These are phyloP conservation scores for Boletus reticuloceps DNA, from an alignment of 768 basidiomycete species.

Conservation along the genomic window DNA sequence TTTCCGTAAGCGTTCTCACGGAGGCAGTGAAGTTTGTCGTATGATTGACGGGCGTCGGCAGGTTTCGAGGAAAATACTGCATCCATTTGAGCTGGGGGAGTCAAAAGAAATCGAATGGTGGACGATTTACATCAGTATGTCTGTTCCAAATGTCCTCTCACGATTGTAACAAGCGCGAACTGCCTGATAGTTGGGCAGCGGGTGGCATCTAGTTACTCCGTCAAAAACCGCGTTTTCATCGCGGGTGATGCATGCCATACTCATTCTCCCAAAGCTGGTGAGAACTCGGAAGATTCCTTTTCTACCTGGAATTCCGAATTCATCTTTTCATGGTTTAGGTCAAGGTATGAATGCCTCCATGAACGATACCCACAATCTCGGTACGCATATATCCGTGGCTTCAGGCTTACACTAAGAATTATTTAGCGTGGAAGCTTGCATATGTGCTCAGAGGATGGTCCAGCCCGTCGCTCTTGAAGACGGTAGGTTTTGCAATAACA, in stretches of 20 bases:
- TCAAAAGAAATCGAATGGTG: conserved; percentile 60
- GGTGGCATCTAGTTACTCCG: conserved; percentile 59
- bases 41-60: conserved; percentile 18
- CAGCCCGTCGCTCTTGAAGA: conserved; percentile 33
- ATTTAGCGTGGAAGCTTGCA: conserved; percentile 43
- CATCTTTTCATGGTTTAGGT: conserved; percentile 32
- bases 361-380: conserved; percentile 71
- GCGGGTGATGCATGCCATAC: conserved; percentile 73
- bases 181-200: conserved; percentile 59
- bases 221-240: conserved; percentile 64
- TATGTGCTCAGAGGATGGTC: conserved; percentile 42
- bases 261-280: conserved; percentile 62
- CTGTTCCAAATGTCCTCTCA: neutral
- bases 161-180: neutral
- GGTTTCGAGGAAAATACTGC: conserved; percentile 54
- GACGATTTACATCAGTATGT: conserved; percentile 68
- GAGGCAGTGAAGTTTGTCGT: neutral
- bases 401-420: conserved; percentile 48
- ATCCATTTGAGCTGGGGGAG: conserved; percentile 51
- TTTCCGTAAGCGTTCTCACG: conserved; percentile 41
- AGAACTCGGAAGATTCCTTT: neutral
- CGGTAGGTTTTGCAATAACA: conserved; percentile 21
- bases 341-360: conserved; percentile 77
- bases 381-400: conserved; percentile 24
- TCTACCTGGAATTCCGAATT: neutral